Evolutionary conservation across 306 rosid genomes (phyloP), one percentile per base, ranked within the genome.

Genomic region (Cicer cuneatum): DNA sequence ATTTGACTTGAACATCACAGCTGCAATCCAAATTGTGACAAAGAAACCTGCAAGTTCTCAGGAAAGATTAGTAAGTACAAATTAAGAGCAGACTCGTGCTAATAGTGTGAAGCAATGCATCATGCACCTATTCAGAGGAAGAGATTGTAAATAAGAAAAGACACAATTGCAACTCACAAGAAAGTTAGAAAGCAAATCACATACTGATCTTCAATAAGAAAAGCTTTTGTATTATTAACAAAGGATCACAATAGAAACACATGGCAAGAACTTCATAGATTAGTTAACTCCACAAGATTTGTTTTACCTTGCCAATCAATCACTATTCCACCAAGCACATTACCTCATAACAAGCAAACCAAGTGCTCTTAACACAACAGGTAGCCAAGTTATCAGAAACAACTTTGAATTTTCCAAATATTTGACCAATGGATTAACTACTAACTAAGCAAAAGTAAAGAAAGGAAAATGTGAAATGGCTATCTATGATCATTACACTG

Each of bases 1-100:
- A 77, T 90, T 95, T 16, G 99, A 90, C 83, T 93, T 92, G 73
- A 80, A 89, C 99, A 95, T 86, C 80, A 95, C 90, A 85, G 90
- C 97, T 21, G 97, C 85, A 73, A 95, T 82, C 90, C 99, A 92
- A 77, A 95, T 87, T 48, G 92, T 87, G 66, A 90, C 83, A 80
- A 95, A 89, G 82, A 92, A 92, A 74, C 98, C 98, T 90, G 90
- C 82, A 89, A 74, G 74, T 83, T 76, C 40, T 43, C 81, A 68
- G 41, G 54, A 81, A 76, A 39, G 66, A 71, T 35, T 38, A 58
- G 7, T 1, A 29, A 21, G 59, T 41, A 13, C 5, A 71, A 48
- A 69, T 54, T 29, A 70, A 45, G 71, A 75, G 12, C 60, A 72
- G 61, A 69, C 56, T 11, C 52, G 29, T 48, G 71, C 35, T 49